phyloP scores from a whole-genome alignment of 2,329 filamentous ascomycete species.

The Fusarium longipes region DNA sequence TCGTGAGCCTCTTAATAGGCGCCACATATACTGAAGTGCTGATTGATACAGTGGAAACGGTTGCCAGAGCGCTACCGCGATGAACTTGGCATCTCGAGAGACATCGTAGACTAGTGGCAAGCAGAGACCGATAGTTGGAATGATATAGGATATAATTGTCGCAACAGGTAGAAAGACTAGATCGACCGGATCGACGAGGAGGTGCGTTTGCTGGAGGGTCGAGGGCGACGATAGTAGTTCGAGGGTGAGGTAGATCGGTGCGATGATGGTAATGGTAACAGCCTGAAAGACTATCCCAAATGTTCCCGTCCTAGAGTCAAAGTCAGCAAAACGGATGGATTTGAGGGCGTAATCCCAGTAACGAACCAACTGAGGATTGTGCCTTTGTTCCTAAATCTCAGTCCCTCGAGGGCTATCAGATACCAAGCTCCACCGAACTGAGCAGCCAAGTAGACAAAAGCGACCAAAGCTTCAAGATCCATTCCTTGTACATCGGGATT shows the following conservation, averaged over 20 bases:
- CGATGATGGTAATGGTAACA: slow-evolving; percentile 37
- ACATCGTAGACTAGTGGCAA: slow-evolving; percentile 22
- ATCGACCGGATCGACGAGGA: slow-evolving; percentile 29
- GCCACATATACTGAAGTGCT: neutral
- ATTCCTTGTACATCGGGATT: neutral
- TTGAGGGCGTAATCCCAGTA: no score
- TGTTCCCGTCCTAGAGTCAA: slow-evolving; percentile 21
- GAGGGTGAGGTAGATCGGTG: slow-evolving; percentile 33
- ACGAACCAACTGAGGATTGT: slow-evolving; percentile 34
- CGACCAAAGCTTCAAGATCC: slow-evolving; percentile 28
- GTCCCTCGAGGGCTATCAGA: slow-evolving; percentile 30
- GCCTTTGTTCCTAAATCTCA: slow-evolving; percentile 28
- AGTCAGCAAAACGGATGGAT: neutral
- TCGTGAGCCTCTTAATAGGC: neutral
- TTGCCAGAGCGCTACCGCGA: slow-evolving; percentile 34
- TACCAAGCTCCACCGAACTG: slow-evolving; percentile 42
- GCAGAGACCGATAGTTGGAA: slow-evolving; percentile 29
- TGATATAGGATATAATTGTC: slow-evolving; percentile 29
- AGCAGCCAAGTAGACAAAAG: slow-evolving; percentile 35
- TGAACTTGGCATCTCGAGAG: slow-evolving; percentile 5
- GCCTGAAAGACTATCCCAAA: slow-evolving; percentile 39
- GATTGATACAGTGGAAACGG: slow-evolving; percentile 37
- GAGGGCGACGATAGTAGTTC: slow-evolving; percentile 31
- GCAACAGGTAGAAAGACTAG: slow-evolving; percentile 25
- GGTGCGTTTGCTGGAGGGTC: neutral